phyloP scores from a whole-genome alignment of 371 early-diverging fungal genomes.

The Mucor circinelloides region DNA sequence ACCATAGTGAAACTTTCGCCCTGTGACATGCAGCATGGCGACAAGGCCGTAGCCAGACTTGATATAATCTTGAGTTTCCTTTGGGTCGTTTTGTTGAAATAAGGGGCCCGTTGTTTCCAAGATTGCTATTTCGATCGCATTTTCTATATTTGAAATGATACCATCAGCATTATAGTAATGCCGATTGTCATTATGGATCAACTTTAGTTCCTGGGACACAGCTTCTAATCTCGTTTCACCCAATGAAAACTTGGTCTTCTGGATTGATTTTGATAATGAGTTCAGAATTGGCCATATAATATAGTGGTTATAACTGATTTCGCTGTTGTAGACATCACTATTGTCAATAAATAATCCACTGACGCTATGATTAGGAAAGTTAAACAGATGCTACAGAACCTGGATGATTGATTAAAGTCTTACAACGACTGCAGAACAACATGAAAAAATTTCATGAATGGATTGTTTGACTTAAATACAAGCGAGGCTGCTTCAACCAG shows the following conservation, averaged over 20 bases:
- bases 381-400: too few species aligned
- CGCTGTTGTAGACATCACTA: too few species aligned
- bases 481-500: too few species aligned
- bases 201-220: slow-evolving; percentile 25
- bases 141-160: slow-evolving; percentile 21
- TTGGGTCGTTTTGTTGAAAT: slow-evolving; percentile 19
- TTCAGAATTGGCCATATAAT: slow-evolving; percentile 25
- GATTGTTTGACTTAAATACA: too few species aligned
- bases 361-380: too few species aligned
- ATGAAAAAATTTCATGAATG: too few species aligned
- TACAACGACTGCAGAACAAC: too few species aligned
- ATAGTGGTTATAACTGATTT: too few species aligned
- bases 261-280: slow-evolving; percentile 26
- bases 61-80: slow-evolving; percentile 24
- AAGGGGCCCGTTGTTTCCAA: slow-evolving; percentile 26
- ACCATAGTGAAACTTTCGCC: slow-evolving; percentile 18
- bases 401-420: too few species aligned
- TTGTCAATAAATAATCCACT: too few species aligned
- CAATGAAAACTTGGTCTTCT: slow-evolving; percentile 25
- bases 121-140: slow-evolving; percentile 19
- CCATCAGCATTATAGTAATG: slow-evolving; percentile 25
- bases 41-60: slow-evolving; percentile 27
- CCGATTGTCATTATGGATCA: slow-evolving; percentile 22
- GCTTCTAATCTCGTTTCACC: slow-evolving; percentile 28
- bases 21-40: slow-evolving; percentile 21